These are phyloP conservation scores for Sporothrix sp. DNA, from an alignment of 2,329 filamentous ascomycete genomes.

Conservation along the genomic window DNA sequence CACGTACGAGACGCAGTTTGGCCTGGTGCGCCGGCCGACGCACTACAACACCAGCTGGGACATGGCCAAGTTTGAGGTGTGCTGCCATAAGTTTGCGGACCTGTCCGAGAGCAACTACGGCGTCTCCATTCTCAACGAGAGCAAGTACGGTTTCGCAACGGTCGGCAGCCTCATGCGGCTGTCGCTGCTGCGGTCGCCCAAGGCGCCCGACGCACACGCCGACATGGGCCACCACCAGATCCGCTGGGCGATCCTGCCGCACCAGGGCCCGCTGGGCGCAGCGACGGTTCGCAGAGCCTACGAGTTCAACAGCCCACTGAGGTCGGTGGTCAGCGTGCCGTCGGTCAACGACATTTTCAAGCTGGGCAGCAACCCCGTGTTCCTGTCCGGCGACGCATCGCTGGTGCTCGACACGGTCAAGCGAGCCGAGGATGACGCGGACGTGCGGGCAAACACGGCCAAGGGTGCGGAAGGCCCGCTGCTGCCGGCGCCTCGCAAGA, in stretches of 20 bases:
- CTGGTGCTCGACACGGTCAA: conserved; percentile 85
- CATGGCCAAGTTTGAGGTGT: conserved; percentile 73
- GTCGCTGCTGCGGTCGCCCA: conserved; percentile 53
- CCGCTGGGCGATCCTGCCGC: conserved; percentile 58
- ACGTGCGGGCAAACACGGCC: conserved; percentile 49
- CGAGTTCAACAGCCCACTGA: conserved; percentile 57
- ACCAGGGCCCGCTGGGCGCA: conserved; percentile 44
- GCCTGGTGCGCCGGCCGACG: conserved; percentile 77
- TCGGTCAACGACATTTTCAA: background rate
- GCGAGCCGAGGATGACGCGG: conserved; percentile 80
- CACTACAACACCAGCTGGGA: conserved; percentile 95
- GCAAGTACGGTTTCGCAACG: conserved; percentile 61
- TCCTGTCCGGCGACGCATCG: conserved; percentile 54
- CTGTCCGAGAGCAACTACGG: conserved; percentile 60
- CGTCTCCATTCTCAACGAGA: conserved; percentile 59
- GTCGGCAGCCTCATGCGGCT: conserved; percentile 59
- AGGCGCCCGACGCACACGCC: conserved; percentile 58
- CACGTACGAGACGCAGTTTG: conserved; percentile 90
- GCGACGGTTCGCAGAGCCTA: conserved; percentile 52
- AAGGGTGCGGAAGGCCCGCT: conserved; percentile 15
- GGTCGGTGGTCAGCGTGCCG: conserved; percentile 7
- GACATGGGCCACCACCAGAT: conserved; percentile 59
- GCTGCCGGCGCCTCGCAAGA: conserved; percentile 52
- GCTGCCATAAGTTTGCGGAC: conserved; percentile 65
- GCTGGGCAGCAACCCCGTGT: conserved; percentile 39